A percentile compares a stretch with the other conserved stretches of the same genome.
Conservation (phyloP, 768 basidiomycete genomes). For the Leccinum fibrillosum region DNA sequence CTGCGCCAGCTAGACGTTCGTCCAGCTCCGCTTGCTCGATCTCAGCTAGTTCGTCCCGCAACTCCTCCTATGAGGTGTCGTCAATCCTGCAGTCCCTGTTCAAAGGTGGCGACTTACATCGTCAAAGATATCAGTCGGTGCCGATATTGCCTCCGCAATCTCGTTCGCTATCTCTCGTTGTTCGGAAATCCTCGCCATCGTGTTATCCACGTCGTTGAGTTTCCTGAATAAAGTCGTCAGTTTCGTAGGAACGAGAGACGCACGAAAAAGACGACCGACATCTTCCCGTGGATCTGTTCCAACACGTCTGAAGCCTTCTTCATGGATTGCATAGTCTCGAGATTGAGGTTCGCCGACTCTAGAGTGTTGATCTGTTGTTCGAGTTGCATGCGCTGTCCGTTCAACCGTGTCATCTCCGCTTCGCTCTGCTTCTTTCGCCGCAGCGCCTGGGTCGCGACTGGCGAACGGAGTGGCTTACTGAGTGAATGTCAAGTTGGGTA, state of each 20-base stretch:
- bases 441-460: constrained; percentile 87
- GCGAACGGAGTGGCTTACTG: constrained; percentile 8
- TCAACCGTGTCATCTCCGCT: constrained; percentile 78
- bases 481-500: background rate
- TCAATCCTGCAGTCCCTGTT: background rate
- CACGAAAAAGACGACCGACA: constrained; percentile 53
- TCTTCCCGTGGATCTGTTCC: constrained; percentile 81
- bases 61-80: constrained; percentile 59
- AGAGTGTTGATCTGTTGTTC: constrained; percentile 97
- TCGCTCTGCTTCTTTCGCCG: constrained; percentile 93
- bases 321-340: constrained; percentile 96
- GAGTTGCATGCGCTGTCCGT: constrained; percentile 83
- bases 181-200: constrained; percentile 84
- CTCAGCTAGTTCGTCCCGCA: constrained; percentile 77
- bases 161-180: constrained; percentile 92
- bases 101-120: constrained; percentile 50
- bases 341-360: constrained; percentile 96
- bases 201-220: constrained; percentile 84
- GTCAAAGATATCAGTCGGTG: constrained; percentile 64
- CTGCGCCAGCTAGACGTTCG: constrained; percentile 79
- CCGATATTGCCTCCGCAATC: constrained; percentile 84
- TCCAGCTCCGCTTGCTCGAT: constrained; percentile 89
- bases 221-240: constrained; percentile 45
- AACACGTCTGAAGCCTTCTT: constrained; percentile 91
- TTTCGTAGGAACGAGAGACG: background rate